Conservation (phyloP, 1,284 basidiomycete species). For the Polyporus tsugae region DNA sequence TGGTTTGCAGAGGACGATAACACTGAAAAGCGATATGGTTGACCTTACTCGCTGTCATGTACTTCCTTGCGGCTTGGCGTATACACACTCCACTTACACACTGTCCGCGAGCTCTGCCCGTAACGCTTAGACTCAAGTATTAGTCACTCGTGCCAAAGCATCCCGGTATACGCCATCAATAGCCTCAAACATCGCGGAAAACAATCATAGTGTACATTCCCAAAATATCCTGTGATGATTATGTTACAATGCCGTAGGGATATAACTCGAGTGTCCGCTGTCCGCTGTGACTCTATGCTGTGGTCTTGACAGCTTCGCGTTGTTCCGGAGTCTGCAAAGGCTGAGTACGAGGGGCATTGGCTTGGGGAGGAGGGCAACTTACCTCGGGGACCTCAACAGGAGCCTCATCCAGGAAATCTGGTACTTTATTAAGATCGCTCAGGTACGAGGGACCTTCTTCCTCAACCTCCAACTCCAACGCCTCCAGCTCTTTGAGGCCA, state of each 20-base stretch:
- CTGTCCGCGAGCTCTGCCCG: not conserved
- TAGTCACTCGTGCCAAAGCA: not conserved
- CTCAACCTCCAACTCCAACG: slow-evolving; percentile 86
- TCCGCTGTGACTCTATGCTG: slow-evolving; percentile 30
- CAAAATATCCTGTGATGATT: slow-evolving; percentile 12
- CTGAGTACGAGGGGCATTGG: not conserved
- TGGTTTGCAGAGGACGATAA: slow-evolving; percentile 75
- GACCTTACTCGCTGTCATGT: not conserved
- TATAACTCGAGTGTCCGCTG: slow-evolving; percentile 11
- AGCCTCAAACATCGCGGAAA: not conserved
- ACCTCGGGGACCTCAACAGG: slow-evolving; percentile 76
- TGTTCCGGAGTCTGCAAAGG: slow-evolving; percentile 31
- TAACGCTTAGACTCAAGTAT: not conserved
- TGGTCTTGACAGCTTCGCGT: slow-evolving; percentile 44
- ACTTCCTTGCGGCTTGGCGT: too few relatives aligned
- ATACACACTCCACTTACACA: not conserved
- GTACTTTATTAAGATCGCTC: slow-evolving; percentile 83
- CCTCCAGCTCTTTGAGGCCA: slow-evolving; percentile 80
- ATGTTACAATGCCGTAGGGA: slow-evolving; percentile 23
- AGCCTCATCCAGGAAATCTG: slow-evolving; percentile 90
- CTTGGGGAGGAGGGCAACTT: slow-evolving; percentile 3
- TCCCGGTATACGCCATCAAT: not conserved
- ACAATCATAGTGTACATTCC: slow-evolving; percentile 25
- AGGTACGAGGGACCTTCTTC: slow-evolving; percentile 90
- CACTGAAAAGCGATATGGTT: slow-evolving; percentile 46